Base-by-base conservation (phyloP, 2,329 filamentous ascomycete species). In the Diaporthe nobilis region DNA sequence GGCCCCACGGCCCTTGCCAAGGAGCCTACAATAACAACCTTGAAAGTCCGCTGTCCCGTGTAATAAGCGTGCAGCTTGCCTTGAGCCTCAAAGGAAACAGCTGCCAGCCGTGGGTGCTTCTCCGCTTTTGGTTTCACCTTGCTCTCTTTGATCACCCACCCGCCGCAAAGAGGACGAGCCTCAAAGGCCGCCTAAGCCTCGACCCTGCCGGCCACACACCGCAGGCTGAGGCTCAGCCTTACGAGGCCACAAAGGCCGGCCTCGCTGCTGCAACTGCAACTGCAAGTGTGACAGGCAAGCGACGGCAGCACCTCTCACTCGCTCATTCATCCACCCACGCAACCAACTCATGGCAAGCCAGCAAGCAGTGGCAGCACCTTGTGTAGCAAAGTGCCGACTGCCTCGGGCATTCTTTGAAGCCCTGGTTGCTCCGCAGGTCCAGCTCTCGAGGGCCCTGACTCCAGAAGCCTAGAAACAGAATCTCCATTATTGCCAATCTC, bases 401-500 rank as follows among this genome's bases (percentile, higher is more conserved):
- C 49, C 65, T 70, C 49, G 49, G 65, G 47, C 65, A 68, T 53
- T 68, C 63, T 68, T 37, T 39, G 20, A 25, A 68, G 63, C 63
- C 63, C 31, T 68, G 44, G 44, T 37, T 39, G 63, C 65, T 25
- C 65, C 47, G 63, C 47, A 51, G 47, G 31, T 51, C 31, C 47
- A 39, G 28, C 28, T 39, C 44, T 53, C 47, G 47, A 68, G 47
- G 60, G 49, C n/a, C 65, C 65, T 70, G 47, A 70, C 49, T 55
- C 49, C 34, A 55, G 65, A 42, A 55, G 65, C 65, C 65, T 55
- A 70, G 49, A 70, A 42, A 55, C 65, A 39, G 65, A 68, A 53
- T 68, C 65, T 53, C 65, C 65, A 70, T 55, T 55, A 70, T 70
- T 70, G 65, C 65, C 65, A 70, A 70, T 70, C 65, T 70, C 65